A percentile compares a stretch with the other conserved stretches of the same genome.
These are phyloP conservation scores for Rhizophora mangle DNA, from an alignment of 345 rosid species.

Conservation along the genomic window DNA sequence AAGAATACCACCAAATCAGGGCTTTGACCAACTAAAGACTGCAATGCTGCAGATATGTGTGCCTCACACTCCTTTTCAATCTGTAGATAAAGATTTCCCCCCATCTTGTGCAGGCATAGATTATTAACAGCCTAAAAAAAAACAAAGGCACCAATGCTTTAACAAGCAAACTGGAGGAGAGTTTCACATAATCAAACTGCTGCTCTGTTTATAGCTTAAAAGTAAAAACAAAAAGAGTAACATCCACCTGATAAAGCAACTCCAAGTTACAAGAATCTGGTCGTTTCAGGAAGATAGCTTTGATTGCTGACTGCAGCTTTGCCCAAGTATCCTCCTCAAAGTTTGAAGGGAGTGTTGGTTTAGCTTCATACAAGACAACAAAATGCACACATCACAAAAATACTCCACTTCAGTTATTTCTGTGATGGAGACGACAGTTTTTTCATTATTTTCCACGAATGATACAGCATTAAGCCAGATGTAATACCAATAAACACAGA, in stretches of 20 bases:
- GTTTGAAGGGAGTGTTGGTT: constrained; percentile 73
- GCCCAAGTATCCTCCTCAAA: constrained; percentile 95
- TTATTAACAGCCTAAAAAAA: constrained; percentile 74
- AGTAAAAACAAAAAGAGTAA: not conserved
- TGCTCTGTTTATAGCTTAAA: not conserved
- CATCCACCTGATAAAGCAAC: constrained; percentile 73
- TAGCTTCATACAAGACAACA: constrained; percentile 45
- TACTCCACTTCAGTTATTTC: no score
- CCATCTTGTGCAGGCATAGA: constrained; percentile 90
- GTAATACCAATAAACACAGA: no score
- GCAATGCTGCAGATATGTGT: constrained; percentile 70
- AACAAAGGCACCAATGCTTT: constrained; percentile 1
- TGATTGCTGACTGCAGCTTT: constrained; percentile 82
- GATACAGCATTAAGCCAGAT: no score
- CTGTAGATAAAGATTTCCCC: constrained; percentile 78
- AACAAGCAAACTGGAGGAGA: constrained; percentile 10
- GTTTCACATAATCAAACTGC: constrained; percentile 9
- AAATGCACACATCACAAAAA: no score
- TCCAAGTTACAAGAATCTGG: constrained; percentile 74
- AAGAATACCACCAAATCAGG: constrained; percentile 90
- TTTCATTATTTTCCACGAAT: no score
- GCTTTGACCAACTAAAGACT: constrained; percentile 85
- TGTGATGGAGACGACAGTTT: no score
- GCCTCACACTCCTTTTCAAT: constrained; percentile 89
- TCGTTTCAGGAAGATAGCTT: constrained; percentile 85